phyloP scores from a whole-genome alignment of 2,329 filamentous ascomycete species.

The Davidsoniella australis region DNA sequence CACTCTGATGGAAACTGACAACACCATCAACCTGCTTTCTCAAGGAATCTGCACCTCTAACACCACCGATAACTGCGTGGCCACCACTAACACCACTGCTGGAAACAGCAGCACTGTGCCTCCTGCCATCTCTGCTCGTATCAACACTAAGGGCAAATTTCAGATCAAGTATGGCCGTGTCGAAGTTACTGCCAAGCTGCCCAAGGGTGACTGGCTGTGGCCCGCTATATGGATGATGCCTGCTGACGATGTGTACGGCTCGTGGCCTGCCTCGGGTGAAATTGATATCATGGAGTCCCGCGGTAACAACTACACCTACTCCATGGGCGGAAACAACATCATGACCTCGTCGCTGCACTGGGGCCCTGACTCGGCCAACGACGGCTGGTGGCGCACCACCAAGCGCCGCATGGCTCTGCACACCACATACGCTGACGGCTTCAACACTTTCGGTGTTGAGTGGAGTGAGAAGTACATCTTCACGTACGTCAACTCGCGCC shows the following conservation, averaged over 20 bases:
- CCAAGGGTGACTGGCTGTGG: constrained; percentile 73
- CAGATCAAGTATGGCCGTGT: constrained; percentile 66
- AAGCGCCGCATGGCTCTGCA: constrained; percentile 59
- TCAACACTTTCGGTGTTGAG: constrained; percentile 67
- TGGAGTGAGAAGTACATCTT: constrained; percentile 83
- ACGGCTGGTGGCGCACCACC: constrained; percentile 73
- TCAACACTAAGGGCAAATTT: constrained; percentile 55
- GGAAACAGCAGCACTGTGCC: constrained; percentile 60
- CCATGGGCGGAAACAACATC: constrained; percentile 65
- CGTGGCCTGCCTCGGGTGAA: constrained; percentile 66
- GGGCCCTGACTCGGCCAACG: constrained; percentile 54
- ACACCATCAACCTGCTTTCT: constrained; percentile 47
- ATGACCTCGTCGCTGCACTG: constrained; percentile 66
- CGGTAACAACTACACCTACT: constrained; percentile 65
- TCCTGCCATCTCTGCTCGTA: constrained; percentile 59
- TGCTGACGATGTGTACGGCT: constrained; percentile 50
- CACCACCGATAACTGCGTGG: constrained; percentile 39
- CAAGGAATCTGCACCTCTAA: constrained; percentile 52
- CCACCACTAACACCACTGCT: constrained; percentile 52
- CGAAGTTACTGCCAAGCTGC: constrained; percentile 62
- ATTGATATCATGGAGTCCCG: constrained; percentile 71
- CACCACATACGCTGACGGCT: constrained; percentile 50
- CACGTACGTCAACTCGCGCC: constrained; percentile 65
- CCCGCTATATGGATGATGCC: constrained; percentile 88
- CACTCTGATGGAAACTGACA: constrained; percentile 46